A percentile compares a stretch with the other conserved stretches of the same genome.
These are phyloP conservation scores for Simmondsia chinensis DNA, from an alignment of 148 eudicot genomes.

Conservation along the genomic window DNA sequence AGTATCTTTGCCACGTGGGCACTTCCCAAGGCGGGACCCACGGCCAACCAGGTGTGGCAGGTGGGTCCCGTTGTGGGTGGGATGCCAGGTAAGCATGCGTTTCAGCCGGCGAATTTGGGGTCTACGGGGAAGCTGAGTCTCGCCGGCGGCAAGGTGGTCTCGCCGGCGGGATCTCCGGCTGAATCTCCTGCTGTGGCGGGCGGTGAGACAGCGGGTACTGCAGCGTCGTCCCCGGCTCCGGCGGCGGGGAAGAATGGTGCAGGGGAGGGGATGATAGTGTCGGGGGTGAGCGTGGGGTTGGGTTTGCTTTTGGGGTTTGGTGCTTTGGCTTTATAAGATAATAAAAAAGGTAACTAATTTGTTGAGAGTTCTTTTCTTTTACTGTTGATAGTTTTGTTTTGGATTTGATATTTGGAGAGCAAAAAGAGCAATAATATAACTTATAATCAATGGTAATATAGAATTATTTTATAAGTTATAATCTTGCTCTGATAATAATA, in stretches of 20 bases:
- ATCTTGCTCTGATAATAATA: no score
- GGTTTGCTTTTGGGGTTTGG: no score
- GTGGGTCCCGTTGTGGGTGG: conserved; percentile 21
- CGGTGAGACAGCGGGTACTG: neutral
- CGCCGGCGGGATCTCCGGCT: neutral
- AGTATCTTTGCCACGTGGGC: conserved; percentile 27
- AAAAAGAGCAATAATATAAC: no score
- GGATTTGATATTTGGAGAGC: no score
- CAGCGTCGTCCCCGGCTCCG: neutral
- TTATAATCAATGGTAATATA: no score
- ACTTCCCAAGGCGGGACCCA: neutral
- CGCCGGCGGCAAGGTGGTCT: neutral
- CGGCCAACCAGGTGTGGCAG: conserved; percentile 31
- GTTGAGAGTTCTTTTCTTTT: no score
- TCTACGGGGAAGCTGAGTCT: conserved; percentile 7
- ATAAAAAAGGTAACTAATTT: no score
- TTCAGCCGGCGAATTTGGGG: conserved; percentile 2
- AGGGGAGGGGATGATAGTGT: neutral
- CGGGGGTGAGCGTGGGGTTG: no score
- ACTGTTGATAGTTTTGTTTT: no score
- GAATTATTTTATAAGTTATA: no score
- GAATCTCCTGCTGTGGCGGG: neutral
- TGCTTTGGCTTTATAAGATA: no score
- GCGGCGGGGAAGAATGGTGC: neutral
- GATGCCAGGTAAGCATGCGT: conserved; percentile 8